Percentiles rank a stretch among this genome's conserved stretches.
Conservation (phyloP, 768 basidiomycete genomes). For the Trametes cingulata region DNA sequence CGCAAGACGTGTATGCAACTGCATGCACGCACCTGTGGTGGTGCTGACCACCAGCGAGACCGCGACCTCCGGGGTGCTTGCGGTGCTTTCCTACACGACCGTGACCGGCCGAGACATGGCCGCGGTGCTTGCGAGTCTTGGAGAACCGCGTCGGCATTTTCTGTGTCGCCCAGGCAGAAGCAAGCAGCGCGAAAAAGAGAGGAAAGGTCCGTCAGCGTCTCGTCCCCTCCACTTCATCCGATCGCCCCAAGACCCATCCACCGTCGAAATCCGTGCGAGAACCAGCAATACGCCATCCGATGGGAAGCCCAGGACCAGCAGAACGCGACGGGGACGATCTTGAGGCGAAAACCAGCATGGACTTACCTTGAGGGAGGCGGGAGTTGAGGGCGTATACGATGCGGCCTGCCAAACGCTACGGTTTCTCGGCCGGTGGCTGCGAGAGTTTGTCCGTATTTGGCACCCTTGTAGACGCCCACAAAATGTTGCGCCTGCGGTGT, state of each 20-base stretch:
- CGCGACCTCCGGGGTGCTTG: slow-evolving; percentile 99
- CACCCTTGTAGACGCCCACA: not conserved
- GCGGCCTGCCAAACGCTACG: slow-evolving; percentile 19
- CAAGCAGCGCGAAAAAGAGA: not conserved
- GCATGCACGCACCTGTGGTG: slow-evolving; percentile 83
- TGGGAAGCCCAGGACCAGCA: slow-evolving; percentile 11
- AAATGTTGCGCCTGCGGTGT: not conserved
- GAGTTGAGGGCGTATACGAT: slow-evolving; percentile 31
- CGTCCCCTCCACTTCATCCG: slow-evolving; percentile 34
- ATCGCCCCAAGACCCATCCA: slow-evolving; percentile 51
- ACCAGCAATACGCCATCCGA: slow-evolving; percentile 19
- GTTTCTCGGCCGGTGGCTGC: slow-evolving; percentile 21
- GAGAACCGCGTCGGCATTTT: slow-evolving; percentile 94
- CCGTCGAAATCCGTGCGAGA: slow-evolving; percentile 27
- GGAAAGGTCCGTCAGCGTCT: slow-evolving; percentile 25
- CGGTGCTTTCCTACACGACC: slow-evolving; percentile 99
- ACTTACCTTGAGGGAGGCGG: slow-evolving; percentile 70
- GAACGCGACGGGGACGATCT: slow-evolving; percentile 25
- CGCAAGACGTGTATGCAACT: not conserved
- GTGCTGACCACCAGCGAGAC: slow-evolving; percentile 99
- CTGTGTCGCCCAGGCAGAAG: slow-evolving; percentile 28
- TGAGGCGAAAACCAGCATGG: slow-evolving; percentile 28
- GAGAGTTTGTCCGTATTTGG: slow-evolving; percentile 24
- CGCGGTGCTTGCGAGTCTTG: slow-evolving; percentile 99
- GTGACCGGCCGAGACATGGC: slow-evolving; percentile 99